Evolutionary conservation across 805 yeast species (phyloP), one percentile per base, ranked within the genome.

Genomic region (Hanseniaspora valbyensis): DNA sequence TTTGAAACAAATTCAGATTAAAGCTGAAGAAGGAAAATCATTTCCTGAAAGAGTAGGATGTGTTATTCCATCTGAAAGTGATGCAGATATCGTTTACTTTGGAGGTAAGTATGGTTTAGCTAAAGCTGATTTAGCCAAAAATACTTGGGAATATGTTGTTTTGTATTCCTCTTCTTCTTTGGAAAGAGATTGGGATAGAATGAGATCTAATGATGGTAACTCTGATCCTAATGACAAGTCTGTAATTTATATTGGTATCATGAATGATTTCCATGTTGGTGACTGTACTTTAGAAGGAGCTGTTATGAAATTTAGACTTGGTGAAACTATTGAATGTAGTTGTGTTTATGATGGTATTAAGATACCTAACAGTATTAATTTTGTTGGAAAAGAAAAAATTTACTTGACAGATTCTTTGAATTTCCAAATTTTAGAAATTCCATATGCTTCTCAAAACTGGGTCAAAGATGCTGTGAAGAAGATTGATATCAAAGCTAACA

Each of bases 151-250:
- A 32, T 67, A 66, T 49, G 57, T 68, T 34, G 58, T 62, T 8
- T 44, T 66, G 25, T 80, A 73, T 50, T 32, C 41, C 9, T 4
- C 25, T 10, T 41, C 48, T 13, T 32, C 32, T 7, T 13, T 42
- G 52, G 58, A 59, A 2, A 60, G 57, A 14, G 55, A 62, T 28
- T 53, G 56, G 41, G 53, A 43, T 21, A 66, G 64, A 41, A 62
- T 75, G 61, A 70, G 88, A 58, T 81, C 92, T 38, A 88, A 88
- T 59, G 96, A 88, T 61, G 95, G 96, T 0, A 74, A 77, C 42
- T 75, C 87, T 37, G 88, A 85, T 53, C 81, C 84, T 3, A 68
- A 76, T 59, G 95, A 95, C 0, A 57, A 56, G 8, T 73, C 80
- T 54, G 29, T 39, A 4, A 73, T 87, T 45, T 81, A 84, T 75